Evolutionary conservation across 192 early-diverging fungal species (phyloP), one percentile per base, ranked within the genome.

Genomic region (Paraglomus brasilianum): DNA sequence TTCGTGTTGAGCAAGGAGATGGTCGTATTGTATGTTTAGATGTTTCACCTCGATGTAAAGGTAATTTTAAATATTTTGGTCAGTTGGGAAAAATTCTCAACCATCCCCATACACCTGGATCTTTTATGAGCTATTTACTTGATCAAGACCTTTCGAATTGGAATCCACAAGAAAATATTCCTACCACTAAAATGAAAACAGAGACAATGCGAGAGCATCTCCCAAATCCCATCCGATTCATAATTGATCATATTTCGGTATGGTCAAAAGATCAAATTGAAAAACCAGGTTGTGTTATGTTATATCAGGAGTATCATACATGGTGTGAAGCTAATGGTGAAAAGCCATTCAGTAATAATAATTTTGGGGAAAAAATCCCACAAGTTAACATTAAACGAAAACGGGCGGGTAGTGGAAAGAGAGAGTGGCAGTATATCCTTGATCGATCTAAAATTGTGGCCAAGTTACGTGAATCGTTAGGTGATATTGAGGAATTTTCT

Each of bases 341-440:
- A 30, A 56, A 56, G 30, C 19, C 53, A 56, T 56, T 56, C 22
- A 56, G 53, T 56, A 56, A 21, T 21, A 56, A 56, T 56, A 56
- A 22, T 21, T 56, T 56, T 22, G 53, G 53, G 11, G 6, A 56
- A 21, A 56, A 56, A 21, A 22, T 56, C 30, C 11, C 53, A 56
- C 53, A 56, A 24, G 30, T 56, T 56, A 21, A 56, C 22, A 56
- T 56, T 24, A 6, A 56, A 56, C n/a, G 22, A 15, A 56, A 56
- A 21, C 53, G 48, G 1, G 30, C 30, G 1, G 48, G 48, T 43
- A 17, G 22, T 64, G 46, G 62, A 64, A 64, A 64, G 47, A 64
- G 62, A 64, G 62, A 64, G 47, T 64, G 15, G 24, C 5, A 17
- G 10, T 64, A 64, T 64, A 49, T 64, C 49, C 62, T 64, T 14